These are phyloP conservation scores for Fusarium caatingaense DNA, from an alignment of 2,329 filamentous ascomycete species.

Conservation along the genomic window DNA sequence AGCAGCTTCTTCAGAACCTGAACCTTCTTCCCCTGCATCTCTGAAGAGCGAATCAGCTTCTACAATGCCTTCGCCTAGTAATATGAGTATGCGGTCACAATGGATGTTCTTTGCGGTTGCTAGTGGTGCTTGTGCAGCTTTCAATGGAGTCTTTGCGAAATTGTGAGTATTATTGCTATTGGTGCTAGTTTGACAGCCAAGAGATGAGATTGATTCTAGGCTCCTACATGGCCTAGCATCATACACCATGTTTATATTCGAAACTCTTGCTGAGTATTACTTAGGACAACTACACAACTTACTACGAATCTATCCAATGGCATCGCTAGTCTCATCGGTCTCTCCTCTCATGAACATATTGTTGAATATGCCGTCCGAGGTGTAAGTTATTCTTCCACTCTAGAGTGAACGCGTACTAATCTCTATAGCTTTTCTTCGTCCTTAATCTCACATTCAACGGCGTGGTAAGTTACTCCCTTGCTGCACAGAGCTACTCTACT, in stretches of 20 bases:
- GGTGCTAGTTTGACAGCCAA: not conserved
- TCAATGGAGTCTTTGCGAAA: constrained; percentile 87
- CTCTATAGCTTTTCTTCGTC: constrained; percentile 73
- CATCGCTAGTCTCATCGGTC: constrained; percentile 58
- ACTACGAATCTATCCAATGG: constrained; percentile 61
- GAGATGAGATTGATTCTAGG: not conserved
- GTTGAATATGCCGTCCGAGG: constrained; percentile 63
- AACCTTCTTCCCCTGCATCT: not conserved
- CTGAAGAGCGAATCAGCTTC: constrained; percentile 5
- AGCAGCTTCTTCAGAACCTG: constrained; percentile 18
- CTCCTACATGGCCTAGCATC: not conserved
- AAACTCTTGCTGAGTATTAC: constrained; percentile 1
- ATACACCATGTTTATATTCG: not conserved
- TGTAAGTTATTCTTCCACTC: constrained; percentile 52
- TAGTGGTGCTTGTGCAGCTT: constrained; percentile 81
- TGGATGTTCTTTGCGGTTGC: constrained; percentile 78
- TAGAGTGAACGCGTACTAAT: constrained; percentile 12
- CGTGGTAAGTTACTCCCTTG: constrained; percentile 60
- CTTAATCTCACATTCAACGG: constrained; percentile 81
- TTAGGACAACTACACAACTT: constrained; percentile 67
- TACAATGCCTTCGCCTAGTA: constrained; percentile 19
- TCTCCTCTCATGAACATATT: constrained; percentile 54
- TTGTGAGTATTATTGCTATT: constrained; percentile 63
- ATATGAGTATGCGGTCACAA: constrained; percentile 54
- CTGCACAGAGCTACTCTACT: not conserved